Evolutionary conservation across 352 stramenopile genomes (phyloP), one percentile per base, ranked within the genome.

Genomic region (Phytophthora hibernalis): DNA sequence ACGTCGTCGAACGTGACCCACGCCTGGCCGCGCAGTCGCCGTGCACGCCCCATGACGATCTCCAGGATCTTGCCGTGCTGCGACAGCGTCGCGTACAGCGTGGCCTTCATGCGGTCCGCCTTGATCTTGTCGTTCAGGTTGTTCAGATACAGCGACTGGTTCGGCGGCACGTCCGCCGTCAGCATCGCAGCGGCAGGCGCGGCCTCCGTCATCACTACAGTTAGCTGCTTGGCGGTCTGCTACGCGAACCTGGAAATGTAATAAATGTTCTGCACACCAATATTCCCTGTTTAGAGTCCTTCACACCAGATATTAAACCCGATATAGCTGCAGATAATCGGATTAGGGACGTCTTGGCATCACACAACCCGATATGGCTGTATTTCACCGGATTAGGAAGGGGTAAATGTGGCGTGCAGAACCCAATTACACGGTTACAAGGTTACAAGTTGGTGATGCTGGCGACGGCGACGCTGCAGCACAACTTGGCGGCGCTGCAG

Each of bases 51-150:
- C 66, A 94, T 89, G 58, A 97, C 80, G 61, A 98, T 93, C 77
- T 98, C 87, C 18, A 97, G 71, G 68, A 98, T 91, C 79, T 97
- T 97, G 61, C 93, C 93, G 72, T 97, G 92, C 72, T 96, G 85
- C 58, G 90, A 97, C 66, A 98, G 97, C 53, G 87, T 83, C 68
- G 85, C 75, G 76, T 98, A 97, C 9, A 98, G 77, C 22, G 85
- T 76, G 43, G 90, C 91, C 76, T 97, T 98, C 69, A 97, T 87
- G 54, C 85, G 85, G 21, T 96, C 82, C 55, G 85, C 75, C 76
- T 98, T 98, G 80, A 98, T 97, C 78, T 98, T 97, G 70, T 98
- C 93, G 52, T 98, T 97, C 43, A 98, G 80, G 77, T 98, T 98
- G 73, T 96, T 95, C 44, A 98, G 61, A 74, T 98, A 98, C n/a